Base-by-base conservation (phyloP, 2,329 filamentous ascomycete genomes). In the Talaromyces sp. region DNA sequence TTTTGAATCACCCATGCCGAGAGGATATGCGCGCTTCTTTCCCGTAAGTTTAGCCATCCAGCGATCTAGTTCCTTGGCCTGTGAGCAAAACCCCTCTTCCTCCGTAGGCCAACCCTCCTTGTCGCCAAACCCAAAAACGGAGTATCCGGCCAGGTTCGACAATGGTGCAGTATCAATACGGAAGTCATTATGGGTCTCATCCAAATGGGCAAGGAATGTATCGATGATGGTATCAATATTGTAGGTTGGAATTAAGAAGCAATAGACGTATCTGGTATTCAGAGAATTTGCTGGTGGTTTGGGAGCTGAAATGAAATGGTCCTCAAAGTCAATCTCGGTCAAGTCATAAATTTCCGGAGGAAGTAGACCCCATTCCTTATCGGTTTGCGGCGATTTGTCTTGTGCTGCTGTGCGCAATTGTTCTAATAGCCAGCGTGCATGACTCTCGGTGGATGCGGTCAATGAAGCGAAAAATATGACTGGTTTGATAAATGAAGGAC, bases 21-120 rank as follows among this genome's bases (percentile, higher is more conserved):
- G 78, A 0, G 93, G 93, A 66, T 88, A 97, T 0, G 91, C 92
- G 69, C 92, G 82, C 75, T 93, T 96, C 61, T 88, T 84, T 1
- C 84, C 87, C 0, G 92, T 96, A 67, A 99, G 76, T 70, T 91
- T 95, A n/a, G 93, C 91, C 89, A 99, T 89, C 93, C 94, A 97
- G 70, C 86, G 91, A 70, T 99, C 93, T 2, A 95, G 80, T 64
- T 96, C 87, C 67, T 87, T 89, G 1, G 93, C 93, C 70, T 97
- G 93, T 62, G 90, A 91, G 70, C 93, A 97, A 75, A 92, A 99
- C 0, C 93, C 93, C 65, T 94, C 89, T 60, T 87, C 84, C 73
- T 96, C 91, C 0, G 88, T 90, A 0, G 91, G 90, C 93, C 94
- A 99, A 59, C 89, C 91, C 70, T 96, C 89, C 62, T 83, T 85